phyloP scores from a whole-genome alignment of 2,329 filamentous ascomycete species.

The Arthrinium puccinioides region DNA sequence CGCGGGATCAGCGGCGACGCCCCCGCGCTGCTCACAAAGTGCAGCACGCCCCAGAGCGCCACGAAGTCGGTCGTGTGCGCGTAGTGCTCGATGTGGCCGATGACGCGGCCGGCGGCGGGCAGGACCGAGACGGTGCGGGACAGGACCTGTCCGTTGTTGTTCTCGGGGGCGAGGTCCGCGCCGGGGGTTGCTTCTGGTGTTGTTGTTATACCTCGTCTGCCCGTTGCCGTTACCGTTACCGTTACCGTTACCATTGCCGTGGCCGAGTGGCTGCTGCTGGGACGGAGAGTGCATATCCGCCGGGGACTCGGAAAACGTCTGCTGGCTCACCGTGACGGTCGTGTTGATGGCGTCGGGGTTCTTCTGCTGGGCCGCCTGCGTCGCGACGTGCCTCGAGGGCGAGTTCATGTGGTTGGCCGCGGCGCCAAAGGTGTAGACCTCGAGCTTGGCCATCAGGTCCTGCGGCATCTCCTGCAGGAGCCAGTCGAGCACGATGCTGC shows the following conservation, averaged over 20 bases:
- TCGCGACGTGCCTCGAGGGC: neutral
- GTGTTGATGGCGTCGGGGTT: slow-evolving; percentile 69
- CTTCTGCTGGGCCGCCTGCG: slow-evolving; percentile 27
- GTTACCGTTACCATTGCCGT: neutral
- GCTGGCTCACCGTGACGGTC: slow-evolving; percentile 41
- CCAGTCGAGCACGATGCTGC: slow-evolving; percentile 68
- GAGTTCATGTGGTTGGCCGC: slow-evolving; percentile 3
- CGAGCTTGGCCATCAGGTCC: slow-evolving; percentile 58
- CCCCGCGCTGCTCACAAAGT: slow-evolving; percentile 49
- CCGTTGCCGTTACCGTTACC: no score
- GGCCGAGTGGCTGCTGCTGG: neutral
- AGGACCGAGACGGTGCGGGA: slow-evolving; percentile 10
- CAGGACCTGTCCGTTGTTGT: no score
- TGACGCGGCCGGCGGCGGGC: slow-evolving; percentile 39
- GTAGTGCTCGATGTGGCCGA: slow-evolving; percentile 75
- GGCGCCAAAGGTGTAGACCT: slow-evolving; percentile 63
- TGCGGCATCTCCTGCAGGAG: slow-evolving; percentile 64
- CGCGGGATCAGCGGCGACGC: slow-evolving; percentile 42
- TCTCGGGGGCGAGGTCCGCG: no score
- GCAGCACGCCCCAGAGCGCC: slow-evolving; percentile 64
- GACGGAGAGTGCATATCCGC: slow-evolving; percentile 10
- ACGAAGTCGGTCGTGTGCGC: slow-evolving; percentile 70
- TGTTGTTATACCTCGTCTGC: no score
- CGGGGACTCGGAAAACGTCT: slow-evolving; percentile 20
- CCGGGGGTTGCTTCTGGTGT: no score